Evolutionary conservation across 2,329 filamentous ascomycete species (phyloP), one percentile per base, ranked within the genome.

Genomic region (Monilinia polystroma): DNA sequence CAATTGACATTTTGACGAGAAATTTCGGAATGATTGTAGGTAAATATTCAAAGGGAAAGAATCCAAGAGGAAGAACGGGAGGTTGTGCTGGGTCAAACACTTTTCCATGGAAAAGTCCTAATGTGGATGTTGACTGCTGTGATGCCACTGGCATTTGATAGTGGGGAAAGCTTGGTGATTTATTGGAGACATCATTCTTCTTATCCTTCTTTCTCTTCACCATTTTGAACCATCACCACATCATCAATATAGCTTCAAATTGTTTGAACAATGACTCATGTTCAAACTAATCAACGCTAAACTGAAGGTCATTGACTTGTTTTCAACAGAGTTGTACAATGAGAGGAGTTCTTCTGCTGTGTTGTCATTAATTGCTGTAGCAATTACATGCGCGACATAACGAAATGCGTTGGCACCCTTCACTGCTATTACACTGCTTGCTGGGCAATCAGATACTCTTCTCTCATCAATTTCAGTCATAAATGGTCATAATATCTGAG

Each of bases 81-180:
- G 43, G 12, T 41, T 41, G 53, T 35, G 26, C 58, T 51, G 43
- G 43, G 32, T 49, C 16, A n/a, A 65, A 51, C 38, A 65, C 43
- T 49, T 59, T 58, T 26, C n/a, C 14, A 51, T 49, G 43, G 58
- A 32, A 49, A 65, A 59, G 63, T 38, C 53, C 63, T 51, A 65
- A 51, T 58, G 53, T 65, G 45, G 63, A 59, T 43, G 29, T 51
- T 51, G 63, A 65, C 14, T 43, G 58, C 38, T 32, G 58, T 29
- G 60, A 62, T 51, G 35, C 45, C 47, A 51, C 43, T 3, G 23
- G 29, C 38, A 23, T 11, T 26, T 38, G 58, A 7, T 38, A 8
- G 32, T 55, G 53, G 57, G 43, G 45, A 60, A 62, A 62, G 45
- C 58, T 62, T 52, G 45, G 29, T 49, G 26, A 32, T 32, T 29